phyloP scores from a whole-genome alignment of 768 basidiomycete species.

The Mycena kentingensis region DNA sequence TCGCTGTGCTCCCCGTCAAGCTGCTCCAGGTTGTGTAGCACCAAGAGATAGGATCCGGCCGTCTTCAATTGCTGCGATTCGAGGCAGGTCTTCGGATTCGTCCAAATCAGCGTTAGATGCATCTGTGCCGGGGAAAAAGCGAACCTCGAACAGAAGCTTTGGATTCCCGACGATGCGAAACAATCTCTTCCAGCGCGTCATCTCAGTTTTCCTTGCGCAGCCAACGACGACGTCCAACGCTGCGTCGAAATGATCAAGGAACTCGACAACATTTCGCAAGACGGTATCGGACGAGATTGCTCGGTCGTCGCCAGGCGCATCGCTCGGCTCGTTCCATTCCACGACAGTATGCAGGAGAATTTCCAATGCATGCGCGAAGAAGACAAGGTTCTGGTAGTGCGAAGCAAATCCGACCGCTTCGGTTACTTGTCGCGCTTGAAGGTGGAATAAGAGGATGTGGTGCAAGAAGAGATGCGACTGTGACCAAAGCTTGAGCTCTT shows the following conservation, averaged over 20 bases:
- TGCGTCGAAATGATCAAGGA: constrained; percentile 92
- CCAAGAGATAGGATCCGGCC: constrained; percentile 89
- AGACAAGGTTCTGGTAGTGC: constrained; percentile 86
- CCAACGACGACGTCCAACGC: constrained; percentile 92
- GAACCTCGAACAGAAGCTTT: constrained; percentile 86
- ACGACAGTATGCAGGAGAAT: constrained; percentile 92
- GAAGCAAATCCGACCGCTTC: constrained; percentile 87
- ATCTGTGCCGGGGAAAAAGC: not conserved
- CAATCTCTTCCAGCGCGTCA: constrained; percentile 84
- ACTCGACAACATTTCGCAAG: constrained; percentile 76
- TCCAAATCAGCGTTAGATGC: constrained; percentile 1
- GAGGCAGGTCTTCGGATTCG: constrained; percentile 64
- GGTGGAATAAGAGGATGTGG: constrained; percentile 82
- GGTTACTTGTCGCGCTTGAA: constrained; percentile 60
- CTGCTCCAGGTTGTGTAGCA: constrained; percentile 91
- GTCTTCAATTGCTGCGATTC: constrained; percentile 74
- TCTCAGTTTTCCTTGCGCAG: constrained; percentile 95
- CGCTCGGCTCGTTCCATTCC: constrained; percentile 67
- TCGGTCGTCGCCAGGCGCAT: constrained; percentile 29
- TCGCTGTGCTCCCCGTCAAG: constrained; percentile 78
- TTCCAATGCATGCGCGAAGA: constrained; percentile 92
- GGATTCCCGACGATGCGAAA: constrained; percentile 93
- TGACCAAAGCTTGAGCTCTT: not conserved
- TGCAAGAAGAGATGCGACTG: constrained; percentile 95
- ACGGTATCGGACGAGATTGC: constrained; percentile 40